A percentile compares a stretch with the other conserved stretches of the same genome.
Evolutionary conservation across 345 rosid genomes (phyloP).

Genomic region (Acer saccharum): DNA sequence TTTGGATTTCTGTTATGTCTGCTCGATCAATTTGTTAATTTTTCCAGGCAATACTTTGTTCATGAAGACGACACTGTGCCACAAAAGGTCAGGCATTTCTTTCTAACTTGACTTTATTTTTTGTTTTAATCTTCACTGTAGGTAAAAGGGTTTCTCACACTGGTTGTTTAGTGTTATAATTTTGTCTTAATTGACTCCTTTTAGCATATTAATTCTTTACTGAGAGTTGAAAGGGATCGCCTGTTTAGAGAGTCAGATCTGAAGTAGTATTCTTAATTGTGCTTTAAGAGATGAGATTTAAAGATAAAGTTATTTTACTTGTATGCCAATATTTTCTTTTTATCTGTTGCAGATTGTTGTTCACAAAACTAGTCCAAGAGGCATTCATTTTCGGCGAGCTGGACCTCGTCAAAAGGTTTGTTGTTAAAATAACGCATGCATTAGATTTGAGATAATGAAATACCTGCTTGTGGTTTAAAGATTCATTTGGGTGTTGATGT

Average conservation of each 20-base stretch:
- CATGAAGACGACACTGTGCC: constrained; percentile 79
- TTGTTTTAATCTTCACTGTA: not conserved
- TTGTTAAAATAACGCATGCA: not conserved
- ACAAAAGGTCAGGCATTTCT: constrained; percentile 57
- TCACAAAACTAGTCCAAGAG: constrained; percentile 76
- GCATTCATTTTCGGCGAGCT: constrained; percentile 86
- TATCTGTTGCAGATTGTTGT: constrained; percentile 60
- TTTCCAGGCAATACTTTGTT: constrained; percentile 84
- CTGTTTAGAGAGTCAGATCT: not conserved
- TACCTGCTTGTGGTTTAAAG: not conserved
- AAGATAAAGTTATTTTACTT: not conserved
- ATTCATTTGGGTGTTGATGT: constrained; percentile 6
- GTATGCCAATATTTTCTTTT: not conserved
- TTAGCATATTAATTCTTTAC: not conserved
- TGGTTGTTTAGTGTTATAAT: not conserved
- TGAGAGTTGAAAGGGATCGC: not conserved
- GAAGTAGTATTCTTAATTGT: not conserved
- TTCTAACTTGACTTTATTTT: not conserved
- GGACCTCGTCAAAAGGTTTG: constrained; percentile 91
- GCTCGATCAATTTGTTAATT: constrained; percentile 16
- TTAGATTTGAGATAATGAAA: not conserved
- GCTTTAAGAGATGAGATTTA: constrained; percentile 3
- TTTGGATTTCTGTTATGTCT: not conserved
- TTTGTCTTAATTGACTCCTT: not conserved
- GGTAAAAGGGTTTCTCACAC: not conserved